Evolutionary conservation across 495 filamentous ascomycete species (phyloP), one percentile per base, ranked within the genome.

Genomic region (Aspergillus conjunctus): DNA sequence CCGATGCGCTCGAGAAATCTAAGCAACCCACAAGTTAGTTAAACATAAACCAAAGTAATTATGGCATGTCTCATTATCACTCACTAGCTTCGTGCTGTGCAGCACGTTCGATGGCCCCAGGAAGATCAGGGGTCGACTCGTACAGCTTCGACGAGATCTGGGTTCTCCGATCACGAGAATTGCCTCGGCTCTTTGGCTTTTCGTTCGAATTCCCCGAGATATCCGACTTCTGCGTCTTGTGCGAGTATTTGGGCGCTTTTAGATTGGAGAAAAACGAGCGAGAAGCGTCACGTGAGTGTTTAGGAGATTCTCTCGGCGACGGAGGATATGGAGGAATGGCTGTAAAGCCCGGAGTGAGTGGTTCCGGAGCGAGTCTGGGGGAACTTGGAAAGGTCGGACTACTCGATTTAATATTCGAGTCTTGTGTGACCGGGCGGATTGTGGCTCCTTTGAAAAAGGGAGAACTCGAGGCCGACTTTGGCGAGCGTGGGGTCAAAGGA

Each of bases 181-280:
- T 75, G 0, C 74, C 76, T 17, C 78, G 73, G 60, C 77, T 81
- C 58, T 78, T 78, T 5, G 77, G 69, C 9, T 68, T 74, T 7
- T 79, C 77, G 12, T 70, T 65, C 4, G 73, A 77, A 43, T 75
- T 66, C 2, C 66, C 68, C 1, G 78, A 79, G 54, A 74, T 67
- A 51, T 81, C 77, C 43, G 76, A 81, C 37, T 69, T 67, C 31
- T 75, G 75, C 44, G 73, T 45, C 41, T 66, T 71, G 31, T 79
- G 79, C 0, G 83, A 85, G 10, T 81, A 79, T 53, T 82, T 85
- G 0, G 83, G 78, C 21, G 81, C 81, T 58, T 82, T 82, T 56
- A 84, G 70, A 52, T 77, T 85, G 21, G 81, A 74, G 59, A 87
- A 87, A 46, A 86, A 83, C 3, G 81, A 81, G 55, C 74, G 80